Evolutionary conservation across 2,329 filamentous ascomycete species (phyloP).

Genomic region (Colletotrichum euphorbiae): DNA sequence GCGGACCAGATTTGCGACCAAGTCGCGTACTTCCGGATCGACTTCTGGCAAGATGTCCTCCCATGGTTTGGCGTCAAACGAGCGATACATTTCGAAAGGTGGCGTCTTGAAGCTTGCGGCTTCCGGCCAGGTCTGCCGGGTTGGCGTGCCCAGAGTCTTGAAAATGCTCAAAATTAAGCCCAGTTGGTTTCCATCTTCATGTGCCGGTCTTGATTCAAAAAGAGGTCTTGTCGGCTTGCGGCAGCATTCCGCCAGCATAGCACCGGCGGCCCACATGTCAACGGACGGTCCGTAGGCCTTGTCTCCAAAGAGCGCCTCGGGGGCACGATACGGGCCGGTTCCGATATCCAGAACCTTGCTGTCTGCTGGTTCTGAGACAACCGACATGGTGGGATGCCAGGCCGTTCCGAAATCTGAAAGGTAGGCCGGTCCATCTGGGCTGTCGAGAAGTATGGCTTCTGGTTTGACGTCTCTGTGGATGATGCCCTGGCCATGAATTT

Average conservation of each 20-base stretch:
- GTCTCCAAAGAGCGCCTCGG: conserved; percentile 90
- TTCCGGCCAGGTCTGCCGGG: conserved; percentile 84
- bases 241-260: conserved; percentile 82
- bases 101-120: conserved; percentile 74
- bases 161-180: conserved; percentile 94
- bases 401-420: conserved; percentile 94
- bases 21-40: conserved; percentile 67
- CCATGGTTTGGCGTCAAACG: conserved; percentile 78
- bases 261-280: conserved; percentile 91
- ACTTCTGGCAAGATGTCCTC: conserved; percentile 73
- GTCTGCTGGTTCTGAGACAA: conserved; percentile 70
- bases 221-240: conserved; percentile 68
- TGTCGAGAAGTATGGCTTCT: conserved; percentile 82
- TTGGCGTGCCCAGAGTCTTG: conserved; percentile 88
- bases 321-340: conserved; percentile 89
- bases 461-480: conserved; percentile 97
- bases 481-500: conserved; percentile 80
- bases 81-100: conserved; percentile 90
- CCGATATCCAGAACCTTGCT: conserved; percentile 92
- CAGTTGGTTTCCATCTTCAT: conserved; percentile 90
- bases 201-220: conserved; percentile 80
- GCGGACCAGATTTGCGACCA: conserved; percentile 75
- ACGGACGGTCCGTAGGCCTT: conserved; percentile 76
- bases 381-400: conserved; percentile 75
- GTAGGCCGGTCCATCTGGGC: conserved; percentile 76